Base-by-base conservation (phyloP, 2,329 filamentous ascomycete genomes). In the Penicillium sp. region DNA sequence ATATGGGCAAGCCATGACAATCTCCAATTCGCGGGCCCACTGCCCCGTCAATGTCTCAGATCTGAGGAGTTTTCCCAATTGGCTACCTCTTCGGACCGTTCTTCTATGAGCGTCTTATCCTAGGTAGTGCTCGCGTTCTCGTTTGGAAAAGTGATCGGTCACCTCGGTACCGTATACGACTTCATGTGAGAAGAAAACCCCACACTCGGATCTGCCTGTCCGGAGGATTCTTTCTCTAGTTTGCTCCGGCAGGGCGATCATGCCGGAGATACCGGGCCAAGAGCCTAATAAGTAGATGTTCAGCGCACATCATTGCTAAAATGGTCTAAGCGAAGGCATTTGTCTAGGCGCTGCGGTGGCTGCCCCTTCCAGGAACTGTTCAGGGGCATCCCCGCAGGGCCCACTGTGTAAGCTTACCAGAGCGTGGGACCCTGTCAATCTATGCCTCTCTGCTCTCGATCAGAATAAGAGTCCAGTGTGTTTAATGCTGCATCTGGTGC, bases 281-380 rank as follows among this genome's bases (percentile, higher is more conserved):
- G 29, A 21, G 15, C 16, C 3, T 26, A 26, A 42, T 53, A 50
- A 49, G 33, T 50, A 52, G 47, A 28, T 49, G 47, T 34, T 9
- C 34, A 28, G 36, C 24, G 59, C 49, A n/a, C 39, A 62, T 63
- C 57, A 53, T 54, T 63, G 36, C 61, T 56, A 4, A 15, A 42
- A 28, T 49, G 7, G 57, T 51, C 49, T 63, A 61, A 62, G 55
- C 61, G 59, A 63, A n/a, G n/a, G 51, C 39, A 39, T 13, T 45
- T 29, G 49, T 31, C 46, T 41, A 41, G 44, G 33, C 26, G 34
- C 29, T 41, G 41, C 36, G 26, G 28, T 26, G 47, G 1, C 18
- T 50, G 39, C 49, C 47, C 38, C 21, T 29, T 48, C 21, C 47
- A 56, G 49, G 42, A 51, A 54, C 53, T 38, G 36, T 49, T 54